A percentile compares a stretch with the other conserved stretches of the same genome.
These are phyloP conservation scores for Saprolegnia diclina DNA, from an alignment of 352 stramenopile species.

Conservation along the genomic window DNA sequence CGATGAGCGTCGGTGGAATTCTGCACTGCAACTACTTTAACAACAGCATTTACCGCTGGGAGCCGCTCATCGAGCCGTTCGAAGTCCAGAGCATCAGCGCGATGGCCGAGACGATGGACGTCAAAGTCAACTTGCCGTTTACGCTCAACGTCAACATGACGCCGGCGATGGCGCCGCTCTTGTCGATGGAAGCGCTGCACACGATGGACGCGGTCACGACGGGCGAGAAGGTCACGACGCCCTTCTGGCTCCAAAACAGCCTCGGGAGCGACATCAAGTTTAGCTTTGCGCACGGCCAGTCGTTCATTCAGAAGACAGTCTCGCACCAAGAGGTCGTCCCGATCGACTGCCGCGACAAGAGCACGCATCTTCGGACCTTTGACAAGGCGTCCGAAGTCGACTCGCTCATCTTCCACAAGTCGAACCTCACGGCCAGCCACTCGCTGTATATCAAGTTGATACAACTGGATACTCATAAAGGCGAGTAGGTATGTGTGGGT, in stretches of 20 bases:
- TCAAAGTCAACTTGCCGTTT: constrained; percentile 79
- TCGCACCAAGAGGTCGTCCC: constrained; percentile 37
- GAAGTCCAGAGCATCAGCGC: constrained; percentile 65
- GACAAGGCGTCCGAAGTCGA: constrained; percentile 57
- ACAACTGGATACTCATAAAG: not conserved
- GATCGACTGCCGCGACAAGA: constrained; percentile 51
- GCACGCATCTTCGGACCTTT: constrained; percentile 73
- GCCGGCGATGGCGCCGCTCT: constrained; percentile 74
- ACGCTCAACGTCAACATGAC: constrained; percentile 86
- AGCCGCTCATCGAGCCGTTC: constrained; percentile 81
- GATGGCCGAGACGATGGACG: constrained; percentile 59
- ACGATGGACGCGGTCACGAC: constrained; percentile 84
- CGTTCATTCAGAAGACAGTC: constrained; percentile 21
- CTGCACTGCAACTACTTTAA: constrained; percentile 87
- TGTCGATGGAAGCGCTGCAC: constrained; percentile 71
- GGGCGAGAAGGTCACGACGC: constrained; percentile 76
- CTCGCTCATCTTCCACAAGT: constrained; percentile 37
- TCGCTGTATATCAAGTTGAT: constrained; percentile 75
- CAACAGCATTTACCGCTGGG: constrained; percentile 88
- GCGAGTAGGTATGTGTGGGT: constrained; percentile 20
- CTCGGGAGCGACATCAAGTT: constrained; percentile 79
- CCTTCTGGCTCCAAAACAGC: constrained; percentile 88
- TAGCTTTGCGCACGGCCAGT: constrained; percentile 72
- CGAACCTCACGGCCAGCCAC: constrained; percentile 78
- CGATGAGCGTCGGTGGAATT: constrained; percentile 67